phyloP scores from a whole-genome alignment of 2,329 filamentous ascomycete genomes.

The Talaromyces sp. region DNA sequence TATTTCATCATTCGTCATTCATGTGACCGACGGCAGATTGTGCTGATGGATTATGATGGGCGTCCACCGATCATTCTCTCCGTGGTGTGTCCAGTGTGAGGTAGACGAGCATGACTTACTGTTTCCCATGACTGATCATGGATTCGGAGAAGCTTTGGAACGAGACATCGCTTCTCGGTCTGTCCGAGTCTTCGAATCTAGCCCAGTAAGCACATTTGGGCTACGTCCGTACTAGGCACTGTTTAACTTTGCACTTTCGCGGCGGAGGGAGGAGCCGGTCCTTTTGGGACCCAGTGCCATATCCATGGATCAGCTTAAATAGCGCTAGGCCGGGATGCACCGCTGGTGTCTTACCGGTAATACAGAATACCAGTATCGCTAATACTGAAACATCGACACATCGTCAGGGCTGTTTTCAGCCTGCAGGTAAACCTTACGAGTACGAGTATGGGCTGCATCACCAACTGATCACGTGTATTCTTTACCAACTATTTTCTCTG shows the following conservation, averaged over 20 bases:
- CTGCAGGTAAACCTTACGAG: neutral
- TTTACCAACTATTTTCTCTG: neutral
- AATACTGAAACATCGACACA: neutral
- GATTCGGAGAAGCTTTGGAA: too few species aligned
- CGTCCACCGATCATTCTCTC: neutral
- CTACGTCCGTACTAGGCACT: neutral
- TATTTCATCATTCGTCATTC: slow-evolving; percentile 10
- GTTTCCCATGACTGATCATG: too few species aligned
- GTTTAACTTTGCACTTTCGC: slow-evolving; percentile 11
- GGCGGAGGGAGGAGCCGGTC: slow-evolving; percentile 15
- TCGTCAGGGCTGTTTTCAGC: neutral
- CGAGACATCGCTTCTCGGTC: too few species aligned
- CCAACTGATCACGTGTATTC: neutral
- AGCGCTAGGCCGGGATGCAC: slow-evolving; percentile 10
- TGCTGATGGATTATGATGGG: neutral
- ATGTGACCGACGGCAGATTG: neutral
- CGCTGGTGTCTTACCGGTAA: slow-evolving; percentile 2
- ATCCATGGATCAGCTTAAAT: slow-evolving; percentile 19
- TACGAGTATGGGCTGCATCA: neutral
- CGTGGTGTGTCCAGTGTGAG: too few species aligned
- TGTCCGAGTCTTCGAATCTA: neutral
- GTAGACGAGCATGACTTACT: too few species aligned
- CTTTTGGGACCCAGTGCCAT: slow-evolving; percentile 18
- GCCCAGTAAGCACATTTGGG: neutral
- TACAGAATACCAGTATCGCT: neutral